These are phyloP conservation scores for Hevea brasiliensis DNA, from an alignment of 345 rosid genomes.

Conservation along the genomic window DNA sequence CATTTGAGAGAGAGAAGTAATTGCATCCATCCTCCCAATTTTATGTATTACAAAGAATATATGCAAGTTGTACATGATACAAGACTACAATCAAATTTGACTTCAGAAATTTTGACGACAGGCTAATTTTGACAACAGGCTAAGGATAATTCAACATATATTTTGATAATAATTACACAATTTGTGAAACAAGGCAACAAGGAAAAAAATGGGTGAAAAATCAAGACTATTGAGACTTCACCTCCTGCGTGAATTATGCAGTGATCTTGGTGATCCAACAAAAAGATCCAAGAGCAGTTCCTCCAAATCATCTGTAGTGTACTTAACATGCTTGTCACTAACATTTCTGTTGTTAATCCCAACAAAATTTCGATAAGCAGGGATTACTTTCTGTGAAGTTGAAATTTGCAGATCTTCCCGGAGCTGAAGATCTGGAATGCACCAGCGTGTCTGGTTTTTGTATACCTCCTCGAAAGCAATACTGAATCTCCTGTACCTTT, in stretches of 20 bases:
- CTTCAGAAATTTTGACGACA: not conserved
- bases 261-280: conserved; percentile 45
- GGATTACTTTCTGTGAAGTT: conserved; percentile 63
- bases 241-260: conserved; percentile 48
- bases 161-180: conserved; percentile 4
- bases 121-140: not conserved
- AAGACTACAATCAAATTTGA: not conserved
- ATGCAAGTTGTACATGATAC: not conserved
- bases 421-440: conserved; percentile 59
- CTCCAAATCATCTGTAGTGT: conserved; percentile 58
- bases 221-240: conserved; percentile 24
- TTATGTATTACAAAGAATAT: no score
- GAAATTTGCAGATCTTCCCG: conserved; percentile 66
- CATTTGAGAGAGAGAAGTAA: not conserved
- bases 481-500: conserved; percentile 58
- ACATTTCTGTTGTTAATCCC: conserved; percentile 39
- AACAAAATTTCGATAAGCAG: conserved; percentile 62
- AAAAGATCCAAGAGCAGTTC: conserved; percentile 60
- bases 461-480: conserved; percentile 65
- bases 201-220: not conserved
- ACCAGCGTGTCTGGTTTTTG: conserved; percentile 63
- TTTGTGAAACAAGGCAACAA: not conserved
- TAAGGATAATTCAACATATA: not conserved
- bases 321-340: conserved; percentile 58
- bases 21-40: no score